Evolutionary conservation across 129 eudicot species (phyloP).

Genomic region (Erigeron canadensis): DNA sequence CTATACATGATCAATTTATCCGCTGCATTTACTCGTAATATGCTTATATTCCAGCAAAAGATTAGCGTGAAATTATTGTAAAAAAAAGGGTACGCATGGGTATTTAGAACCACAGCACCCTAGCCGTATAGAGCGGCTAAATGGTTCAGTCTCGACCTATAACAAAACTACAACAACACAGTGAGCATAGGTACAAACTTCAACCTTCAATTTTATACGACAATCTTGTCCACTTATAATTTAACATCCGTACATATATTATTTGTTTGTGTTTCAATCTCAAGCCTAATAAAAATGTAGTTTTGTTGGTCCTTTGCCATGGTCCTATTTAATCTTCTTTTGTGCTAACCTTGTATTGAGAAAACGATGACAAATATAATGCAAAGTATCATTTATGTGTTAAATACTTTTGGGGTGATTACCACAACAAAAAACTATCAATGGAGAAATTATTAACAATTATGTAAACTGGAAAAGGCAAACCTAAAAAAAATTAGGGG

Average conservation of each 20-base stretch:
- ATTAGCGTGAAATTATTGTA: conserved; percentile 20
- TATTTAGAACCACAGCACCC: background rate
- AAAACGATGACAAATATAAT: too few species aligned
- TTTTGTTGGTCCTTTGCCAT: conserved; percentile 12
- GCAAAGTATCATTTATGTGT: too few species aligned
- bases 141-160: conserved; percentile 22
- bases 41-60: too few species aligned
- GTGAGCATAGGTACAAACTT: conserved; percentile 20
- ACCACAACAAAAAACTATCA: too few species aligned
- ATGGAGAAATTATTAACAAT: too few species aligned
- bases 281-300: conserved; percentile 20
- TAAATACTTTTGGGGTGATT: too few species aligned
- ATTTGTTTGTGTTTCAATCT: conserved; percentile 28
- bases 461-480: too few species aligned
- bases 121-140: conserved; percentile 20
- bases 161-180: conserved; percentile 1
- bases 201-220: background rate
- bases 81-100: conserved; percentile 20
- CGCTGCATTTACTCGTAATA: too few species aligned
- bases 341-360: too few species aligned
- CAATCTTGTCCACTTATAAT: conserved; percentile 9
- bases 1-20: too few species aligned
- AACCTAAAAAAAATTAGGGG: too few species aligned
- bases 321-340: conserved; percentile 16
- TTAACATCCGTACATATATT: conserved; percentile 22